Percentiles rank a stretch among this genome's conserved stretches.
These are phyloP conservation scores for Nicotiana otophora DNA, from an alignment of 257 asterid species.

Conservation along the genomic window DNA sequence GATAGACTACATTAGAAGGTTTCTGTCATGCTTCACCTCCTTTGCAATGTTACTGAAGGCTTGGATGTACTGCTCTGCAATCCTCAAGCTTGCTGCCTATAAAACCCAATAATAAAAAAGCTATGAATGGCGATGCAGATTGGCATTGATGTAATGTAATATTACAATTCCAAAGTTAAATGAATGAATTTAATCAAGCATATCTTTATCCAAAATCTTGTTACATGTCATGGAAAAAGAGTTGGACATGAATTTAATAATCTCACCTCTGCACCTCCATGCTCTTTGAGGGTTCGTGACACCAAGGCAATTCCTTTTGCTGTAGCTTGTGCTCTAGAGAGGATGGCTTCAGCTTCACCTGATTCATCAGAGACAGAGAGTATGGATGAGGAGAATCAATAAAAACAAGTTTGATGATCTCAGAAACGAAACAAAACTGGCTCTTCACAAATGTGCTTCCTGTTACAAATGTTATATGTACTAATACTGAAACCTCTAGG, in stretches of 20 bases:
- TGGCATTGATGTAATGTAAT: not conserved
- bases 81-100: conserved; percentile 86
- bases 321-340: conserved; percentile 78
- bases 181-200: not conserved
- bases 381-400: not conserved
- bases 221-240: not conserved
- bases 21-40: conserved; percentile 40
- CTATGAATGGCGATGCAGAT: not conserved
- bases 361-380: conserved; percentile 1
- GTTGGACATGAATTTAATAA: not conserved
- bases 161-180: not conserved
- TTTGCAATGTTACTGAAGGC: conserved; percentile 80
- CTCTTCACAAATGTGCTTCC: not conserved
- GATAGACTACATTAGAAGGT: not conserved
- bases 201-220: not conserved
- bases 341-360: conserved; percentile 96
- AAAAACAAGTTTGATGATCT: not conserved
- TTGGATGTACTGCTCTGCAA: conserved; percentile 85
- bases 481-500: too few species aligned
- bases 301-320: conserved; percentile 71
- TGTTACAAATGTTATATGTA: too few species aligned
- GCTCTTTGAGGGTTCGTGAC: conserved; percentile 47
- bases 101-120: conserved; percentile 1
- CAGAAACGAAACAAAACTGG: not conserved
- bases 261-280: conserved; percentile 74